Evolutionary conservation across 164 flowering plant genomes (phyloP), one percentile per base, ranked within the genome.

Genomic region (Magnolia changhungtana): DNA sequence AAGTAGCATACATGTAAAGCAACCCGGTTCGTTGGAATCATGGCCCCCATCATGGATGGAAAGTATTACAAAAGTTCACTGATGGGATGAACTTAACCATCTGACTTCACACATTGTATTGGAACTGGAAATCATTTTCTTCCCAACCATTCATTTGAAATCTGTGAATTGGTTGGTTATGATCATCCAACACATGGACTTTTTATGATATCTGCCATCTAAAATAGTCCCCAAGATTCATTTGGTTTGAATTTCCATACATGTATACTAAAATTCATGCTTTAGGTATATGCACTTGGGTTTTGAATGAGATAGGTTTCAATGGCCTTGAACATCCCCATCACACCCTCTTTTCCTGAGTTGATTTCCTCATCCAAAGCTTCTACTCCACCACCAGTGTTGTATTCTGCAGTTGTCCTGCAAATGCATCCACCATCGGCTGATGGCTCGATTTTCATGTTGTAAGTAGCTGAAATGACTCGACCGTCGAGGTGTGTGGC

Each of bases 261-360:
- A 55, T 55, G 61, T 11, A 55, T 10, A 11, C 13, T 0, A 10
- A 55, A 16, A 55, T 55, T 10, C 13, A 1, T 13, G 18, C 13
- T 55, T 55, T 67, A 81, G 79, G 79, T 82, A 69, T 77, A 83
- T 63, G 78, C 86, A 58, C 79, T 77, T 24, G 83, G 86, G 52
- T 81, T 81, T 14, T 73, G 74, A 1, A 63, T 10, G 49, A 78
- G 77, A 52, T 74, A 63, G 16, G 61, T 49, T 65, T 74, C 80
- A 49, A 78, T 73, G 5, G 50, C 74, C 70, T 74, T 78, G 29
- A 73, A 52, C 77, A 74, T 65, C 65, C 71, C 72, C 64, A 78
- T 37, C 52, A 50, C 58, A 23, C 71, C 75, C 18, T 74, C 77
- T 24, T 78, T 74, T 16, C 69, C 81, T 61, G 50, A 21, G 13